Conservation (phyloP, 139 green algal genomes). For the Microglena sp. region DNA sequence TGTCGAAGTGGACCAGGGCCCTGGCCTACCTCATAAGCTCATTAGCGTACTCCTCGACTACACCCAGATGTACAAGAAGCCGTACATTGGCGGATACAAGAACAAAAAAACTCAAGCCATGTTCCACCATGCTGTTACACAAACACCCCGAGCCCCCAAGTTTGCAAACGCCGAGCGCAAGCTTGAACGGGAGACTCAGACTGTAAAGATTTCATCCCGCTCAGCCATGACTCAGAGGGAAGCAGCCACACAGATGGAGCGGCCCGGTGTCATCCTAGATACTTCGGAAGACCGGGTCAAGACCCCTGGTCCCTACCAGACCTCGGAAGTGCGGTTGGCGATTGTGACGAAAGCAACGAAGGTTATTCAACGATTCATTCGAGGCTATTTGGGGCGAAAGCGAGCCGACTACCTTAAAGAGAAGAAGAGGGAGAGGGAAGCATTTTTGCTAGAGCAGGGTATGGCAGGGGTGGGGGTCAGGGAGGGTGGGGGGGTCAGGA, state of each 20-base stretch:
- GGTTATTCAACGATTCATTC: slow-evolving; percentile 54
- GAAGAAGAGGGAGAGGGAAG: slow-evolving; percentile 41
- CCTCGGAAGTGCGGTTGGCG: slow-evolving; percentile 35
- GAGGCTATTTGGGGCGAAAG: slow-evolving; percentile 46
- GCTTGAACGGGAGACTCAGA: slow-evolving; percentile 57
- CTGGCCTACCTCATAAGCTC: slow-evolving; percentile 29
- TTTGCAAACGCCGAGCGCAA: slow-evolving; percentile 27
- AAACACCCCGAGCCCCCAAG: slow-evolving; percentile 46
- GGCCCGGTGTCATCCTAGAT: slow-evolving; percentile 52
- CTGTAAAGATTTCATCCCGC: slow-evolving; percentile 24
- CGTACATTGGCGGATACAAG: slow-evolving; percentile 58
- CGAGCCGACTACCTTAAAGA: slow-evolving; percentile 27
- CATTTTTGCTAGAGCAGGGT: slow-evolving; percentile 31
- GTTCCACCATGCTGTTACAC: slow-evolving; percentile 62
- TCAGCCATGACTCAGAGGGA: slow-evolving; percentile 48
- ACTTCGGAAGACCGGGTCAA: slow-evolving; percentile 36
- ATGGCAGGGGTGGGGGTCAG: slow-evolving; percentile 9
- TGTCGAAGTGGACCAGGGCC: slow-evolving; percentile 43
- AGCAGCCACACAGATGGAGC: slow-evolving; percentile 61
- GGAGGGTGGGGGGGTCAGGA: slow-evolving; percentile 1
- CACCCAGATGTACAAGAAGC: slow-evolving; percentile 34
- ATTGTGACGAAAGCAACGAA: slow-evolving; percentile 25
- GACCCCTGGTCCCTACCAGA: slow-evolving; percentile 44
- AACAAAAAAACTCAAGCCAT: slow-evolving; percentile 45
- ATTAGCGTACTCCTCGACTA: slow-evolving; percentile 48